Percentiles rank a stretch among this genome's conserved stretches.
Conservation (phyloP, 1,139 yeast species). For the Starmera stellimalicola region DNA sequence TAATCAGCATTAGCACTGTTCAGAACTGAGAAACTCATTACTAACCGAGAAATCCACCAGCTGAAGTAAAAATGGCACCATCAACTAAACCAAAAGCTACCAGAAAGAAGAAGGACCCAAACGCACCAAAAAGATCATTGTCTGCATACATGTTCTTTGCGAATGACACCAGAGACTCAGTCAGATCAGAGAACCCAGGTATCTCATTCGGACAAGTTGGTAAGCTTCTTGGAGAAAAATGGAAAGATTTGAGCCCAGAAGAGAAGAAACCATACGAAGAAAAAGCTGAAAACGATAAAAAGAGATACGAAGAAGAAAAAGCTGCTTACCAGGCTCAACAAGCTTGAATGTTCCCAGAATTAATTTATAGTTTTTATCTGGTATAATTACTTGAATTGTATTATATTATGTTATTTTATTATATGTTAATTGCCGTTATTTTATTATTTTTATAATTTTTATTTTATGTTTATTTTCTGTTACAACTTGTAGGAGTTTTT, state of each 20-base stretch:
- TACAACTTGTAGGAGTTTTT: no score
- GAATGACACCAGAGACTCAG: constrained; percentile 91
- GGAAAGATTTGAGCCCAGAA: constrained; percentile 81
- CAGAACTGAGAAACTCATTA: no score
- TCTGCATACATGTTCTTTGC: constrained; percentile 99
- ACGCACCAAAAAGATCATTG: constrained; percentile 97
- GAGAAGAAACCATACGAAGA: constrained; percentile 85
- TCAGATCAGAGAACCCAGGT: constrained; percentile 92
- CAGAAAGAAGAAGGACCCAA: constrained; percentile 55
- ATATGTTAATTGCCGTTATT: not conserved
- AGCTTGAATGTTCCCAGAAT: no score
- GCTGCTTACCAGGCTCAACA: constrained; percentile 60
- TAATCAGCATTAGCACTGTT: no score
- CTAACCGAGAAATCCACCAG: no score
- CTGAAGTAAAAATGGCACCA: constrained; percentile 26
- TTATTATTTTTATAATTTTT: not conserved
- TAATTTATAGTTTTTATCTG: no score
- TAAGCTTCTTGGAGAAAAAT: constrained; percentile 84
- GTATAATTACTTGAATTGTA: no score
- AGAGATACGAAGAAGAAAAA: constrained; percentile 94
- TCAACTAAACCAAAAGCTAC: constrained; percentile 25
- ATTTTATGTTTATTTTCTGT: no score
- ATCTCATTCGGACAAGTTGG: constrained; percentile 90
- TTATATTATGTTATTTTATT: no score
- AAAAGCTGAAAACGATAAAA: constrained; percentile 92